These are phyloP conservation scores for Musa troglodytarum DNA, from an alignment of 176 grass and related monocot species.

Conservation along the genomic window DNA sequence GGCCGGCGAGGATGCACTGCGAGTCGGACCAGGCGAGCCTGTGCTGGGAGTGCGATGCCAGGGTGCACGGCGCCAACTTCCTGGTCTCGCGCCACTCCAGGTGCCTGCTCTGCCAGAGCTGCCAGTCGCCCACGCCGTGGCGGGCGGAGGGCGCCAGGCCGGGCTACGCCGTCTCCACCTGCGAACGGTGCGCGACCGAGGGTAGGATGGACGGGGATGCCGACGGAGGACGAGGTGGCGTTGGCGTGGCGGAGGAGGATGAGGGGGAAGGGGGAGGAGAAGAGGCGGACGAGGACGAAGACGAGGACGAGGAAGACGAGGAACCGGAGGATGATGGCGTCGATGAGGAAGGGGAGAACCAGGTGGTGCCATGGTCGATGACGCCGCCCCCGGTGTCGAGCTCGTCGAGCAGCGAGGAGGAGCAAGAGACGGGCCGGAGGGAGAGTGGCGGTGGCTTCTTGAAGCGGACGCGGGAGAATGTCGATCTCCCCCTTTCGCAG, in stretches of 20 bases:
- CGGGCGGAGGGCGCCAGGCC: slow-evolving; percentile 22
- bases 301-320: neutral
- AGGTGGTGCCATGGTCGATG: slow-evolving; percentile 57
- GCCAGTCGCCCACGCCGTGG: neutral
- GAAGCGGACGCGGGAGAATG: neutral
- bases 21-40: slow-evolving; percentile 58
- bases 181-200: neutral
- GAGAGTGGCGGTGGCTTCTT: neutral
- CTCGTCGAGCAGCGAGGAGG: slow-evolving; percentile 41
- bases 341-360: slow-evolving; percentile 33
- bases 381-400: slow-evolving; percentile 45
- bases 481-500: neutral
- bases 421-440: neutral
- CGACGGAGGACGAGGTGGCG: neutral
- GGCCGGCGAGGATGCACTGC: slow-evolving; percentile 49
- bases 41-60: slow-evolving; percentile 52
- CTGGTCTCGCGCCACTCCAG: slow-evolving; percentile 49
- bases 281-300: neutral
- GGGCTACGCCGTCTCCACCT: too few species aligned
- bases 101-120: too few species aligned
- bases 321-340: neutral
- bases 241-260: neutral
- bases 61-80: slow-evolving; percentile 76
- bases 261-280: slow-evolving; percentile 1
- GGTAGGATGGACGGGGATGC: neutral